Conservation (phyloP, 768 basidiomycete species). For the Candolleomyces eurysporus region DNA sequence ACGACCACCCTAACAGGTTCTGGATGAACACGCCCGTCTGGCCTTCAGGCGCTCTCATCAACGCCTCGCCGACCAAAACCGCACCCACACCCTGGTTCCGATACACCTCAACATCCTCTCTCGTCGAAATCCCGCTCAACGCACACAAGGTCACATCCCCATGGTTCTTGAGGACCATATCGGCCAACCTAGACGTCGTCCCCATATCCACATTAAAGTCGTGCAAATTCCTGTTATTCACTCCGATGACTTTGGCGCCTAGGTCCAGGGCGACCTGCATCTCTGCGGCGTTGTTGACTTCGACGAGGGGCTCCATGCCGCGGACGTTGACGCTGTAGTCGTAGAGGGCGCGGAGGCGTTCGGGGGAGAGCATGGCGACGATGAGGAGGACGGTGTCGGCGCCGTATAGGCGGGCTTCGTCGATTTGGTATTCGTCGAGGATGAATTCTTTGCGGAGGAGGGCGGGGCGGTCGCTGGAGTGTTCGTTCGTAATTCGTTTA, state of each 20-base stretch:
- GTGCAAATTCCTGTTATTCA: conserved; percentile 88
- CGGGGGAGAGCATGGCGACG: conserved; percentile 76
- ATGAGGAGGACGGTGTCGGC: conserved; percentile 87
- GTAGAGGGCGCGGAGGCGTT: conserved; percentile 63
- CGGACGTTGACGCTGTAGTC: conserved; percentile 51
- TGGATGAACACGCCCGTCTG: conserved; percentile 64
- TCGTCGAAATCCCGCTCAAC: conserved; percentile 70
- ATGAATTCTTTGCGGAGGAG: conserved; percentile 88
- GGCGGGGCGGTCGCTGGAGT: conserved; percentile 75
- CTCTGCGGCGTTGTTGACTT: conserved; percentile 83
- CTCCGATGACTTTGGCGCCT: conserved; percentile 78
- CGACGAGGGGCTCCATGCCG: conserved; percentile 91
- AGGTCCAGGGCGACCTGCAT: conserved; percentile 70
- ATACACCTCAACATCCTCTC: conserved; percentile 67
- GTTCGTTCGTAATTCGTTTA: conserved; percentile 42
- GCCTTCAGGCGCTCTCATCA: conserved; percentile 71
- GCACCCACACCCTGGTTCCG: conserved; percentile 70
- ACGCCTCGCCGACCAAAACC: conserved; percentile 80
- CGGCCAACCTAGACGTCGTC: conserved; percentile 75
- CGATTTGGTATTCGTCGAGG: conserved; percentile 83
- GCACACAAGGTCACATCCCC: conserved; percentile 72
- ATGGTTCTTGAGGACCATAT: conserved; percentile 50
- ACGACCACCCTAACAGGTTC: conserved; percentile 56
- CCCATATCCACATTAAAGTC: conserved; percentile 87
- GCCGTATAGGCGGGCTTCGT: conserved; percentile 79